Evolutionary conservation across 2,329 filamentous ascomycete species (phyloP).

Genomic region (Phoma sp.): DNA sequence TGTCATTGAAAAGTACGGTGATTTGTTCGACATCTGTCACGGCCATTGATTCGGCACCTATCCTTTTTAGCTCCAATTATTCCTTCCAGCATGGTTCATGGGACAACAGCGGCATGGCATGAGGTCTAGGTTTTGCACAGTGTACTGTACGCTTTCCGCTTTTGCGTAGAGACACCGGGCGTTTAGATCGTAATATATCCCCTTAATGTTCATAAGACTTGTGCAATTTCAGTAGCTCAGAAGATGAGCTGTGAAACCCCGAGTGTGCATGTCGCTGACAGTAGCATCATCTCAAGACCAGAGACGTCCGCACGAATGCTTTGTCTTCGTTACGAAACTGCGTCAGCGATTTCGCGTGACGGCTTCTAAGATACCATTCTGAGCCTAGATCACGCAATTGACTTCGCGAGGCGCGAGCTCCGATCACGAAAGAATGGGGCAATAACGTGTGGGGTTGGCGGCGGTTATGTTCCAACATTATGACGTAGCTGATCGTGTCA

Average conservation of each 20-base stretch:
- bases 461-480: not conserved
- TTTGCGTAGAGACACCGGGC: constrained; percentile 24
- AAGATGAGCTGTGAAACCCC: not conserved
- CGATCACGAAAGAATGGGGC: constrained; percentile 4
- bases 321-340: not conserved
- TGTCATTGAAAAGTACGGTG: constrained; percentile 21
- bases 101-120: constrained; percentile 30
- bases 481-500: not conserved
- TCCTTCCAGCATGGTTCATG: constrained; percentile 28
- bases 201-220: constrained; percentile 12
- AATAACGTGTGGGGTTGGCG: constrained; percentile 1
- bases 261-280: not conserved
- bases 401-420: not conserved
- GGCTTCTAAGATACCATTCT: not conserved
- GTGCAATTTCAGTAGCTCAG: not conserved
- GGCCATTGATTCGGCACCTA: constrained; percentile 23
- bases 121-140: constrained; percentile 21
- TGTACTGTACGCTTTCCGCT: constrained; percentile 20
- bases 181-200: constrained; percentile 30
- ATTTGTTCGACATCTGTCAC: constrained; percentile 27
- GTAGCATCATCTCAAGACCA: too few relatives aligned
- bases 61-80: constrained; percentile 20
- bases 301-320: too few relatives aligned
- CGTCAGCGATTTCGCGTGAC: too few relatives aligned
- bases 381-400: constrained; percentile 8